These are phyloP conservation scores for Torulaspora franciscae DNA, from an alignment of 805 yeast genomes.

Conservation along the genomic window DNA sequence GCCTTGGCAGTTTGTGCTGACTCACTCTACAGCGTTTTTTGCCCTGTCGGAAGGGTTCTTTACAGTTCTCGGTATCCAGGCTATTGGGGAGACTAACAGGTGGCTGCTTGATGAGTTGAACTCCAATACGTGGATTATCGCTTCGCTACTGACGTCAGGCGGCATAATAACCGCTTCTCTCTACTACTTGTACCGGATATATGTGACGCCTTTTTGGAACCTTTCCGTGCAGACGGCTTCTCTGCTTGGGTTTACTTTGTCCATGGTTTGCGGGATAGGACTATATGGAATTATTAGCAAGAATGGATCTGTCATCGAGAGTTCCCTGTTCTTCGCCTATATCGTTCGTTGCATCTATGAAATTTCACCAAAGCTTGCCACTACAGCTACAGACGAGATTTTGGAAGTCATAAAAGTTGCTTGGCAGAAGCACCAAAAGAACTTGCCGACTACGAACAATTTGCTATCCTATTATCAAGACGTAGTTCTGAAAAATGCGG, in stretches of 20 bases:
- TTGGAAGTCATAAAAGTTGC: constrained; percentile 38
- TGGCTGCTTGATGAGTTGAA: constrained; percentile 51
- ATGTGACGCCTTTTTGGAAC: constrained; percentile 67
- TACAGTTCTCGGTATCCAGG: constrained; percentile 84
- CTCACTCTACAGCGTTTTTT: constrained; percentile 83
- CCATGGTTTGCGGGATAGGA: constrained; percentile 68
- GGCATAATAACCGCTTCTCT: constrained; percentile 69
- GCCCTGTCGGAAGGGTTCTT: constrained; percentile 91
- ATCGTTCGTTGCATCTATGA: constrained; percentile 90
- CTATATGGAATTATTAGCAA: constrained; percentile 78
- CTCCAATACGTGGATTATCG: constrained; percentile 76
- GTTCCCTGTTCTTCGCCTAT: constrained; percentile 80
- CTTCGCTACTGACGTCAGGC: constrained; percentile 66
- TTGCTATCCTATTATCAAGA: constrained; percentile 30
- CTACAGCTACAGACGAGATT: constrained; percentile 44
- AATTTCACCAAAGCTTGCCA: constrained; percentile 81
- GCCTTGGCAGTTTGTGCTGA: constrained; percentile 67
- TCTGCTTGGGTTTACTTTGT: constrained; percentile 76
- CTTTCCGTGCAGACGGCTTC: constrained; percentile 74
- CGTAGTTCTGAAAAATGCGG: constrained; percentile 27
- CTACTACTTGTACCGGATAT: constrained; percentile 77
- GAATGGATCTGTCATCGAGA: constrained; percentile 85
- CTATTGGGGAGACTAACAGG: constrained; percentile 75
- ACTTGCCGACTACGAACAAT: constrained; percentile 34
- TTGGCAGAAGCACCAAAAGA: constrained; percentile 35